Conservation (phyloP, 192 early-diverging fungal genomes). For the Coemansia sp. region DNA sequence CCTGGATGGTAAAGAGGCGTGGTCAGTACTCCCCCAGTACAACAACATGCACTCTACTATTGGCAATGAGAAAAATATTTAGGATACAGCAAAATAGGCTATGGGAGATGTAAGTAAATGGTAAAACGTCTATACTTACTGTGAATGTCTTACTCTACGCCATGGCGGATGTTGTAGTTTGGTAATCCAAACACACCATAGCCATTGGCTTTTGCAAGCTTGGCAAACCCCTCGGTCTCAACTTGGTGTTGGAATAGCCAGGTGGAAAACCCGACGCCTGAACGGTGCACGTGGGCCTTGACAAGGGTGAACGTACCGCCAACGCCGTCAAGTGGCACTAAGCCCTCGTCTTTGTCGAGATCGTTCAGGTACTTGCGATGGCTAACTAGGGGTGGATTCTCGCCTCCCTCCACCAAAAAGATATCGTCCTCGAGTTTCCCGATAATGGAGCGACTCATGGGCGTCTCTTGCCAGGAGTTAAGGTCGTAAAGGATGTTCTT, state of each 20-base stretch:
- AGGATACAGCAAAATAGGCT: too few relatives aligned
- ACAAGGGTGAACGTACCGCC: constrained; percentile 71
- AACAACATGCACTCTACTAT: background rate
- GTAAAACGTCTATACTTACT: background rate
- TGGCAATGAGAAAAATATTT: too few relatives aligned
- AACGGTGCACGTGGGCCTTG: constrained; percentile 65
- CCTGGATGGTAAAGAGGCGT: background rate
- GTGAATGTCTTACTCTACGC: constrained; percentile 8
- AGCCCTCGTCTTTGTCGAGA: constrained; percentile 34
- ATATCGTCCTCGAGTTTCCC: constrained; percentile 30
- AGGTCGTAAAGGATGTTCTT: constrained; percentile 64
- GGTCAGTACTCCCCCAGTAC: background rate
- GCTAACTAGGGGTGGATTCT: constrained; percentile 22
- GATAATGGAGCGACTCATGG: constrained; percentile 53
- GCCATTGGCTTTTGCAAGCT: constrained; percentile 65
- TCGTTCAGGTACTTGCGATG: constrained; percentile 43
- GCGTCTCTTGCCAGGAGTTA: constrained; percentile 71
- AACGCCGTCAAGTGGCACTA: constrained; percentile 65
- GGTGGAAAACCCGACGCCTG: constrained; percentile 64
- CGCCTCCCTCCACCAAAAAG: constrained; percentile 51
- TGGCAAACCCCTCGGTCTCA: constrained; percentile 74
- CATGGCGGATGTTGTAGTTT: constrained; percentile 63
- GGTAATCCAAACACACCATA: constrained; percentile 67
- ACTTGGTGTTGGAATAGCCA: constrained; percentile 66
- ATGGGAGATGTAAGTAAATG: background rate